Evolutionary conservation across 2,329 filamentous ascomycete species (phyloP), one percentile per base, ranked within the genome.

Genomic region (Alternaria sp.): DNA sequence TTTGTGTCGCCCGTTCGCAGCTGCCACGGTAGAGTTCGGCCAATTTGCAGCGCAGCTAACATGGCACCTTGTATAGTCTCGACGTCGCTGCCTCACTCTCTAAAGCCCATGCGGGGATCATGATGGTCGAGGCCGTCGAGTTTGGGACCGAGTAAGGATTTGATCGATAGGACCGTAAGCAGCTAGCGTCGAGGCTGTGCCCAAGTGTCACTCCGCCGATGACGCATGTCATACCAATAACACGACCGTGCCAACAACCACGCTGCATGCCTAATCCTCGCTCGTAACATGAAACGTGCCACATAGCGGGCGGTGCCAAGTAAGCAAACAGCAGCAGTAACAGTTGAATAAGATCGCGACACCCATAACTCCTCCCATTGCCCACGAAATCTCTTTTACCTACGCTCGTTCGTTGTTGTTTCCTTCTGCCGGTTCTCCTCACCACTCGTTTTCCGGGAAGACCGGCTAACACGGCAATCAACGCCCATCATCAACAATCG

Each of bases 241-340:
- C 20, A 55, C 25, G n/a, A 50, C 60, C 41, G 44, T 55, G 30
- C 58, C 45, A 43, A 47, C 49, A 47, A 46, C 49, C 57, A 54
- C 57, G 26, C 30, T 50, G 60, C 37, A 55, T 53, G 33, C 46
- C 55, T 62, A 44, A 47, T 45, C 58, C 59, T n/a, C 55, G 46
- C 30, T 66, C 59, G 62, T 59, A 60, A 53, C 37, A 54, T 65
- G 62, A 67, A 65, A 65, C 62, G 53, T 60, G 25, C 30, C 41
- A 57, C 37, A 41, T 41, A 41, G 37, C 37, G 37, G 21, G 43
- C 53, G 44, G 53, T 41, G 53, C 50, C 43, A 21, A 45, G 33
- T 53, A 41, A 50, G 23, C 55, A 53, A 37, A 15, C 49, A 23
- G 30, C 47, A 49, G 58, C 47, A 49, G 58, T 43, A 41, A 46